Percentiles rank a stretch among this genome's conserved stretches.
These are phyloP conservation scores for Geotrichum siamense DNA, from an alignment of 1,139 yeast species.

Conservation along the genomic window DNA sequence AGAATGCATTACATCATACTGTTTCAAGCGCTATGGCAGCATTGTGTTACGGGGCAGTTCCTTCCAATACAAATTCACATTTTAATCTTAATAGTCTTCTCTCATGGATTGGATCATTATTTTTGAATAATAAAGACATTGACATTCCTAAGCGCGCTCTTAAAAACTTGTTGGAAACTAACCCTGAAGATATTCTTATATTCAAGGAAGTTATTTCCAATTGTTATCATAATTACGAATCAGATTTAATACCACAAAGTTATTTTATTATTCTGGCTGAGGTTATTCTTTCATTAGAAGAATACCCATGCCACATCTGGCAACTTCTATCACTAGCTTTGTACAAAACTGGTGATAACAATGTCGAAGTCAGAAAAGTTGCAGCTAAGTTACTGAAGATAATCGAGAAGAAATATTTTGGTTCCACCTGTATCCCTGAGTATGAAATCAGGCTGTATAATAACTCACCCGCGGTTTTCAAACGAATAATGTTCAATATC, in stretches of 20 bases:
- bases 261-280: conserved; percentile 69
- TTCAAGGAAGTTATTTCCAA: conserved; percentile 57
- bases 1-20: conserved; percentile 60
- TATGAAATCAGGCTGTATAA: conserved; percentile 59
- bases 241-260: conserved; percentile 46
- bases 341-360: conserved; percentile 64
- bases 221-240: conserved; percentile 47
- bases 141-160: conserved; percentile 69
- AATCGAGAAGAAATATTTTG: conserved; percentile 49
- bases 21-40: conserved; percentile 81
- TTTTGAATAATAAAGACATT: conserved; percentile 52
- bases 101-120: conserved; percentile 70
- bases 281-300: conserved; percentile 43
- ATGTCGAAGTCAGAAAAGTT: conserved; percentile 49
- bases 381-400: conserved; percentile 55
- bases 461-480: conserved; percentile 64
- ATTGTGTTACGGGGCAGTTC: conserved; percentile 47
- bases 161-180: conserved; percentile 54
- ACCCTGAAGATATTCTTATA: conserved; percentile 50
- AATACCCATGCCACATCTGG: conserved; percentile 43
- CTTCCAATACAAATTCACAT: conserved; percentile 42
- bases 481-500: conserved; percentile 64
- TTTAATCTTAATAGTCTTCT: conserved; percentile 65
- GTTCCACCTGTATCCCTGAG: conserved; percentile 41
- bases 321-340: conserved; percentile 59